Percentiles rank a stretch among this genome's conserved stretches.
Conservation (phyloP, 2,329 filamentous ascomycete species). For the Camillea tinctor region DNA sequence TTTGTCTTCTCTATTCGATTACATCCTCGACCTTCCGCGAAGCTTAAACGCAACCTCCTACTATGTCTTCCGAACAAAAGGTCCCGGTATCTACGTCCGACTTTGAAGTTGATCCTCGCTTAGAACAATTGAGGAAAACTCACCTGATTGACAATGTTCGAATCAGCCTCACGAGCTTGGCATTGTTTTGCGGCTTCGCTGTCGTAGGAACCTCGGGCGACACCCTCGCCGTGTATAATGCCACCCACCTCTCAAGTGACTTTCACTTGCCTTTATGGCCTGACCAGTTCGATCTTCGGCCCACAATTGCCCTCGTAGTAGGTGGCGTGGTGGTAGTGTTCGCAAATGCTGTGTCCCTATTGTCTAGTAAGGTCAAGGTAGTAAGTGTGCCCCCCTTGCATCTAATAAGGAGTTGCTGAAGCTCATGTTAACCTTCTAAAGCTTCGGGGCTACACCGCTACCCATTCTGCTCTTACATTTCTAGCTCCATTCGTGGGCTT, state of each 20-base stretch:
- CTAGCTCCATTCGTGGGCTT: constrained; percentile 43
- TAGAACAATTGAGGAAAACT: constrained; percentile 35
- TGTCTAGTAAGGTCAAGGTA: constrained; percentile 46
- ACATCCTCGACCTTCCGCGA: constrained; percentile 16
- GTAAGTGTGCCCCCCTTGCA: constrained; percentile 41
- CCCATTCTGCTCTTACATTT: constrained; percentile 39
- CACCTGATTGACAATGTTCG: constrained; percentile 44
- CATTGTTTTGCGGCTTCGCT: constrained; percentile 50
- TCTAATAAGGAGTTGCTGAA: not conserved
- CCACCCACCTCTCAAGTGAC: constrained; percentile 47
- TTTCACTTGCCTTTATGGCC: constrained; percentile 59
- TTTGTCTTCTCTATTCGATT: constrained; percentile 14
- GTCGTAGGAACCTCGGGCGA: constrained; percentile 56
- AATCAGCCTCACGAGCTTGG: constrained; percentile 48
- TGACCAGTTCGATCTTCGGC: constrained; percentile 53
- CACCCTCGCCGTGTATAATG: constrained; percentile 53
- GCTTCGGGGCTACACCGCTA: constrained; percentile 37
- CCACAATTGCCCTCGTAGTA: constrained; percentile 54
- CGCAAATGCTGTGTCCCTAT: constrained; percentile 47
- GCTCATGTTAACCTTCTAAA: constrained; percentile 23
- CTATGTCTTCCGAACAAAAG: constrained; percentile 38
- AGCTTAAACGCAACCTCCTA: constrained; percentile 14
- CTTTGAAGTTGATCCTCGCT: constrained; percentile 48
- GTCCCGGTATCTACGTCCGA: constrained; percentile 44
- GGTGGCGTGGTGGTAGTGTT: constrained; percentile 50